Percentiles rank a stretch among this genome's conserved stretches.
Conservation (phyloP, 73 alveolate genomes). For the Paramecium caudatum region DNA sequence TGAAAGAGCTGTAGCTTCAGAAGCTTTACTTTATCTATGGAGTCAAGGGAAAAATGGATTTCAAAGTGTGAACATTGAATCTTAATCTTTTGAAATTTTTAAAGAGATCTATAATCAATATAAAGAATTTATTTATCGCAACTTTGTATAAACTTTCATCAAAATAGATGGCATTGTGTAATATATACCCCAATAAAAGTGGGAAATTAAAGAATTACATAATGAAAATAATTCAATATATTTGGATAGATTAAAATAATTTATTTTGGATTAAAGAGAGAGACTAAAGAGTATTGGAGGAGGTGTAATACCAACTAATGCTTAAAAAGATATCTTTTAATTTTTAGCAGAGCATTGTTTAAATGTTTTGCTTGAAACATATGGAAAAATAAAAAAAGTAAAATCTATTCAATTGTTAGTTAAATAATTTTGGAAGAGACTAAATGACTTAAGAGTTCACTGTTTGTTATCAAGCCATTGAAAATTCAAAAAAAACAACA, state of each 20-base stretch:
- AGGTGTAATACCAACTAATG: slow-evolving; percentile 56
- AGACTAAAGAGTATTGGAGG: slow-evolving; percentile 68
- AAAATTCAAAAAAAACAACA: neutral
- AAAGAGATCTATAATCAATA: slow-evolving; percentile 16
- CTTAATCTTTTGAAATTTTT: neutral
- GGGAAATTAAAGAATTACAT: slow-evolving; percentile 57
- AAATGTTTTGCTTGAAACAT: slow-evolving; percentile 37
- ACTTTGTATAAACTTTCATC: neutral
- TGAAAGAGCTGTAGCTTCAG: slow-evolving; percentile 68
- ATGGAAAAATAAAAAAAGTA: slow-evolving; percentile 56
- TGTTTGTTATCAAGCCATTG: neutral
- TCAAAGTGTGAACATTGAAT: neutral
- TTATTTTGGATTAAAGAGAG: slow-evolving; percentile 57
- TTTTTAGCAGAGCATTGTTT: slow-evolving; percentile 52
- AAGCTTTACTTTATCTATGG: slow-evolving; percentile 15
- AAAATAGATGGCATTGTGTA: slow-evolving; percentile 43
- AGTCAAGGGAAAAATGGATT: neutral
- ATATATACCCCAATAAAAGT: slow-evolving; percentile 20
- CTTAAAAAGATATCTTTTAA: slow-evolving; percentile 29
- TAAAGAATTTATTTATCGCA: slow-evolving; percentile 18
- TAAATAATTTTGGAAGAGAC: slow-evolving; percentile 35
- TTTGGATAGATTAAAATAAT: slow-evolving; percentile 31
- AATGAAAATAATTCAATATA: slow-evolving; percentile 29
- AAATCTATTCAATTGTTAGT: neutral
- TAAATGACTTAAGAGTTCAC: slow-evolving; percentile 46